Evolutionary conservation across 805 yeast genomes (phyloP).

Genomic region (Kregervanrija fluxuum): DNA sequence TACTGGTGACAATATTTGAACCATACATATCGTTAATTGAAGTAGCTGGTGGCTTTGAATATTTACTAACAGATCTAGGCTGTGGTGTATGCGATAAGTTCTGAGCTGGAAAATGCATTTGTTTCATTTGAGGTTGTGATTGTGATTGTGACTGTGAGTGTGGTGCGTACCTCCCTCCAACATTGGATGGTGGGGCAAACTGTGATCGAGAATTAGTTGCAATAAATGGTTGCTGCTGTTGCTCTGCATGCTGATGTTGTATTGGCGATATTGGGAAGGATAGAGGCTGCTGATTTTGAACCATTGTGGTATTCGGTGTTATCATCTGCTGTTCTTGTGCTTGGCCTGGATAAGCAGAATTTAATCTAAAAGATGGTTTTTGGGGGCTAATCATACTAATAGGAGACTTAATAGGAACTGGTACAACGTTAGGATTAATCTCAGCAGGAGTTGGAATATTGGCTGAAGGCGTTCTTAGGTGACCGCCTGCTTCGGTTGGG

Average conservation of each 20-base stretch:
- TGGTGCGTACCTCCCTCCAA: constrained; percentile 2
- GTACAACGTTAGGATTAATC: constrained; percentile 21
- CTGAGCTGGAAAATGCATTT: not conserved
- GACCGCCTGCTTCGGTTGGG: constrained; percentile 26
- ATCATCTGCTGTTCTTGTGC: constrained; percentile 1
- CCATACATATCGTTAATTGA: constrained; percentile 15
- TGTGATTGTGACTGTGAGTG: not conserved
- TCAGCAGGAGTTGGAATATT: constrained; percentile 14
- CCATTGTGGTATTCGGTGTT: not conserved
- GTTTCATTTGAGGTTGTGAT: not conserved
- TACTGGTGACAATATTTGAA: constrained; percentile 7
- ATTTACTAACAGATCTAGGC: constrained; percentile 1
- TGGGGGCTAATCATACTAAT: constrained; percentile 1
- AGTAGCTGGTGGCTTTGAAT: constrained; percentile 3
- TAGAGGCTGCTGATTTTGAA: not conserved
- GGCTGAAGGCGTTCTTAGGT: constrained; percentile 20
- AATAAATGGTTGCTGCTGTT: constrained; percentile 1
- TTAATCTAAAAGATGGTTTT: too few species aligned
- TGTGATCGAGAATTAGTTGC: not conserved
- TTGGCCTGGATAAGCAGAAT: not conserved
- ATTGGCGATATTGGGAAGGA: not conserved
- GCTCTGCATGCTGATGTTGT: not conserved
- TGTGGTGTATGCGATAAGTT: not conserved
- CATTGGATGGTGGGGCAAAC: not conserved
- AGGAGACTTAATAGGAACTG: constrained; percentile 22